Conservation (phyloP, 331 rosid species). For the Quercus tomentella region DNA sequence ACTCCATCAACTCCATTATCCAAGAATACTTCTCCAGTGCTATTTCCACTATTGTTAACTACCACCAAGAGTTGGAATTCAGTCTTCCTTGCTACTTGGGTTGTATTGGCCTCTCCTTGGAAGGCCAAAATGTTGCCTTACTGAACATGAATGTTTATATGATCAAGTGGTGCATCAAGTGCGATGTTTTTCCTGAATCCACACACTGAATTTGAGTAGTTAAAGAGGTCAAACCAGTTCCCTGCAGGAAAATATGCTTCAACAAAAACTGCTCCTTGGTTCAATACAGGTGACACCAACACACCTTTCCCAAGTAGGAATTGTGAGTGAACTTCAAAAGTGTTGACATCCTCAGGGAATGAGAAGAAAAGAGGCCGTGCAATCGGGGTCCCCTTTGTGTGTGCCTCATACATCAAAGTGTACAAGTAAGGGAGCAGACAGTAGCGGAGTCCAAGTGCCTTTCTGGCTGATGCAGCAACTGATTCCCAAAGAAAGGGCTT, state of each 20-base stretch:
- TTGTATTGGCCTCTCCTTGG: slow-evolving; percentile 76
- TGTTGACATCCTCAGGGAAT: slow-evolving; percentile 63
- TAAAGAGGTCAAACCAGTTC: slow-evolving; percentile 80
- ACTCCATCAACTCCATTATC: slow-evolving; percentile 78
- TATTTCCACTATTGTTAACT: slow-evolving; percentile 21
- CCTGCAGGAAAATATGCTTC: slow-evolving; percentile 78
- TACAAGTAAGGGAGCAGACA: slow-evolving; percentile 75
- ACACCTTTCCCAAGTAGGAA: slow-evolving; percentile 71
- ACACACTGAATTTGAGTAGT: slow-evolving; percentile 48
- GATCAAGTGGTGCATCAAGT: slow-evolving; percentile 65
- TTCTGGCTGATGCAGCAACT: slow-evolving; percentile 74
- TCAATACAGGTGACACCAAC: slow-evolving; percentile 69
- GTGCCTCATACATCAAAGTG: slow-evolving; percentile 76
- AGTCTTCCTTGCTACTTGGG: slow-evolving; percentile 51
- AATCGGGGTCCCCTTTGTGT: slow-evolving; percentile 61
- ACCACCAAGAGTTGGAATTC: slow-evolving; percentile 62
- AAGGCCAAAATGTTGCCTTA: slow-evolving; percentile 74
- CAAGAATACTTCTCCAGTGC: slow-evolving; percentile 63
- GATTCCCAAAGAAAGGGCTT: slow-evolving; percentile 87
- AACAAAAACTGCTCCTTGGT: slow-evolving; percentile 43
- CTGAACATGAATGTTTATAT: slow-evolving; percentile 63
- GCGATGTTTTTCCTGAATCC: slow-evolving; percentile 45
- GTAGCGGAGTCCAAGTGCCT: slow-evolving; percentile 73
- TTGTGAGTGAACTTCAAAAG: slow-evolving; percentile 57
- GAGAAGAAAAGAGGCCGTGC: slow-evolving; percentile 90